These are phyloP conservation scores for Chrysanthemum makinoi DNA, from an alignment of 129 eudicot genomes.

Conservation along the genomic window DNA sequence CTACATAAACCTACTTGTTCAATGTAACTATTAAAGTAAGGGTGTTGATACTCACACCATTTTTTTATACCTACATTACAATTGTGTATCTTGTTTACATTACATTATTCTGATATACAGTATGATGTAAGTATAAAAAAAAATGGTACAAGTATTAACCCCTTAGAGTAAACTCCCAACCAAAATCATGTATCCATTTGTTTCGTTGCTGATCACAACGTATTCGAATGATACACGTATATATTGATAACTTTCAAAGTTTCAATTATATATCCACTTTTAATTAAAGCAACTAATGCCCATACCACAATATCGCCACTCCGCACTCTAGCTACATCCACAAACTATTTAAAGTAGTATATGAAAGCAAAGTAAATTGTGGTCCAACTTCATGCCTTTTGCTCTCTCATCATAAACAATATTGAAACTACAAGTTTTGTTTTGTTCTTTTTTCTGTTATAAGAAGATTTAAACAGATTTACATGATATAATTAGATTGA, in stretches of 20 bases:
- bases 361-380: not conserved
- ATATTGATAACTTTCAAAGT: not conserved
- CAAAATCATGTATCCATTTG: too few relatives aligned
- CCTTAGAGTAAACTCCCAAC: too few relatives aligned
- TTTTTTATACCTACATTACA: too few relatives aligned
- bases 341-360: not conserved
- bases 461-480: not conserved
- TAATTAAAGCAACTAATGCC: not conserved
- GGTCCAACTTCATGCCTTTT: conserved; percentile 3
- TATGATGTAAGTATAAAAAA: too few relatives aligned
- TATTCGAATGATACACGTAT: not conserved
- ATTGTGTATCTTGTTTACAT: too few relatives aligned
- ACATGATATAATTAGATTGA: not conserved
- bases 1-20: too few relatives aligned
- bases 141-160: too few relatives aligned
- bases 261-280: not conserved
- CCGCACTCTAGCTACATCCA: not conserved
- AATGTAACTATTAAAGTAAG: too few relatives aligned
- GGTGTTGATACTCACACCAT: too few relatives aligned
- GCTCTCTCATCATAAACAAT: not conserved
- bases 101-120: too few relatives aligned
- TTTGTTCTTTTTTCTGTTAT: not conserved
- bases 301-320: not conserved
- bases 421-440: not conserved
- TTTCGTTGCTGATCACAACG: too few relatives aligned